Evolutionary conservation across 2,329 filamentous ascomycete genomes (phyloP), one percentile per base, ranked within the genome.

Genomic region (Fusarium musae): DNA sequence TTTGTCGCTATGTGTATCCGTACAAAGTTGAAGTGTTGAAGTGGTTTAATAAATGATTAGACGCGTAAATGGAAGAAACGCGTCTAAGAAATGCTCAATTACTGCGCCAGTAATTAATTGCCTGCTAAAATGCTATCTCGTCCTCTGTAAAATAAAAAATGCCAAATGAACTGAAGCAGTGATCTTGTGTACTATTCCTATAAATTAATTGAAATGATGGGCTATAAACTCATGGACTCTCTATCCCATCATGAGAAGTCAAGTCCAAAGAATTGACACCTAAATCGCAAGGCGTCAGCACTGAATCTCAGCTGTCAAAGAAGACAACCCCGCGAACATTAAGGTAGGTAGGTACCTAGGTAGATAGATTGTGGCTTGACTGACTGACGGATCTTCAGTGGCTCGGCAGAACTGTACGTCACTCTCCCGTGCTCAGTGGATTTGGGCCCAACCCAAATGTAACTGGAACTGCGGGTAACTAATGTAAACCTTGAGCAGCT

Each of bases 211-310:
- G 12, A 23, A n/a, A 37, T 58, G 16, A 46, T 21, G 28, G 5
- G n/a, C 17, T 43, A n/a, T 16, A 37, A 44, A 56, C 26, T n/a
- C 42, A 34, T 37, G 23, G 32, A 4, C 23, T 26, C 40, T 60
- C 30, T 47, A 47, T 36, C 30, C 12, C 23, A 54, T 62, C 70
- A 68, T 63, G 40, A 63, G 36, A 42, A 44, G 40, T 57, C 43
- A 16, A 32, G 43, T 57, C 39, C 30, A 30, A 32, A 23, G 28
- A 46, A 34, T 65, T 7, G 28, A 39, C 26, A 56, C 67, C 71
- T 73, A 59, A 74, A 71, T 71, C 70, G 70, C 70, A 73, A 72
- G 71, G 71, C 56, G 67, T 42, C 69, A 59, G 56, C 40, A 21
- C 21, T 49, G 23, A 19, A 42, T 52, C 28, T 50, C 21, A 66